A percentile compares a stretch with the other conserved stretches of the same genome.
These are phyloP conservation scores for Psophocarpus tetragonolobus DNA, from an alignment of 306 rosid genomes.

Conservation along the genomic window DNA sequence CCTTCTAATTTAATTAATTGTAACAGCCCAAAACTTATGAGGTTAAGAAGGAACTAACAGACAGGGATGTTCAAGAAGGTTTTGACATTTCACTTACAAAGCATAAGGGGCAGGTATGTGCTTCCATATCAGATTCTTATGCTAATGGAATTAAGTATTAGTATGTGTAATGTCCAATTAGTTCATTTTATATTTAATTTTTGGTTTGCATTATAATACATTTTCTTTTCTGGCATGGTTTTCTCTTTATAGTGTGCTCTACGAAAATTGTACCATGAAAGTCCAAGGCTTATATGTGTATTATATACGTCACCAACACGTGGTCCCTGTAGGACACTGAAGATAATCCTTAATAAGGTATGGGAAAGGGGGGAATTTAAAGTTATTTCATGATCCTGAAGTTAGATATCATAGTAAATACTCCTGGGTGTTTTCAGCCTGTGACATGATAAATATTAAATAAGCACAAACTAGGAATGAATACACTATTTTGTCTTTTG, in stretches of 20 bases:
- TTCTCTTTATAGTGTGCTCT: constrained; percentile 73
- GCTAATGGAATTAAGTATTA: constrained; percentile 25
- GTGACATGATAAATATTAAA: constrained; percentile 30
- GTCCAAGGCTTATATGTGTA: constrained; percentile 92
- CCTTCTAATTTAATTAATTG: constrained; percentile 34
- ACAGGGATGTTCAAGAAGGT: constrained; percentile 79
- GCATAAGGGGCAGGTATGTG: constrained; percentile 81
- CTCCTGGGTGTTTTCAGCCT: neutral
- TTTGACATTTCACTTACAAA: constrained; percentile 86
- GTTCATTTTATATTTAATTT: constrained; percentile 16
- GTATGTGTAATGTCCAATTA: constrained; percentile 3
- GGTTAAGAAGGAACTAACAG: constrained; percentile 78
- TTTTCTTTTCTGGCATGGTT: neutral
- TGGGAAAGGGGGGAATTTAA: constrained; percentile 6
- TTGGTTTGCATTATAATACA: constrained; percentile 14
- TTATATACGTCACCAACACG: constrained; percentile 86
- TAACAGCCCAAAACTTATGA: constrained; percentile 86
- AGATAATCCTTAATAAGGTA: constrained; percentile 96
- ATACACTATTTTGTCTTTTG: neutral
- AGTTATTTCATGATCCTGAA: constrained; percentile 10
- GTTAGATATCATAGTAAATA: constrained; percentile 24
- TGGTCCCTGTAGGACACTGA: constrained; percentile 94
- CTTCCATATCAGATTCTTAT: constrained; percentile 16
- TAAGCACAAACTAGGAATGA: constrained; percentile 1
- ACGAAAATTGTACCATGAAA: constrained; percentile 92